Evolutionary conservation across 495 filamentous ascomycete species (phyloP).

Genomic region (Penicillium waksmanii): DNA sequence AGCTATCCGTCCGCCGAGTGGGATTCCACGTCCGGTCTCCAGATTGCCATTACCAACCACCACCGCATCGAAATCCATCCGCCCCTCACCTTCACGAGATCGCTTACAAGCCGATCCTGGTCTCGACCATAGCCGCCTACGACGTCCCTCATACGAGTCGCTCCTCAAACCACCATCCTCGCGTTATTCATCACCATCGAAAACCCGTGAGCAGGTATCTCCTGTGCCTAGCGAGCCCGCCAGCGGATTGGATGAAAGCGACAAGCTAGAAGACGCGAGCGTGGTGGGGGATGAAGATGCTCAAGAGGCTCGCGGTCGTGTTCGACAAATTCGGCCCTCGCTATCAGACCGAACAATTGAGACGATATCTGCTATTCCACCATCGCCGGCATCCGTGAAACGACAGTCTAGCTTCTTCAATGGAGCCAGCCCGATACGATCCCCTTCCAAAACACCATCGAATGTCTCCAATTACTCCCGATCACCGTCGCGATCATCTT

Average conservation of each 20-base stretch:
- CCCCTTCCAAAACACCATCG: conserved; percentile 58
- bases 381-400: conserved; percentile 61
- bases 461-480: conserved; percentile 52
- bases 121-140: conserved; percentile 38
- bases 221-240: conserved; percentile 24
- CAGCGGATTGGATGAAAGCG: conserved; percentile 21
- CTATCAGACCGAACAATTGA: conserved; percentile 72
- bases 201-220: conserved; percentile 18
- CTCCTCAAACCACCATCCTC: conserved; percentile 43
- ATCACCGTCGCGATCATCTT: conserved; percentile 51
- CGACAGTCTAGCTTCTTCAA: conserved; percentile 66
- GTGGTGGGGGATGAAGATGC: conserved; percentile 24
- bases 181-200: conserved; percentile 32
- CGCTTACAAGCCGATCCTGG: conserved; percentile 47
- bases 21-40: conserved; percentile 47
- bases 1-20: conserved; percentile 33
- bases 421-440: conserved; percentile 58
- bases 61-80: conserved; percentile 38
- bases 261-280: conserved; percentile 23
- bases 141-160: conserved; percentile 46
- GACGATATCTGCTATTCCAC: conserved; percentile 64
- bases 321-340: conserved; percentile 48
- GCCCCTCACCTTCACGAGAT: conserved; percentile 51
- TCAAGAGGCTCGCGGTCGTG: conserved; percentile 39
- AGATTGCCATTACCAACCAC: conserved; percentile 48